phyloP scores from a whole-genome alignment of 305 asterid genomes.

The Fraxinus sp. region DNA sequence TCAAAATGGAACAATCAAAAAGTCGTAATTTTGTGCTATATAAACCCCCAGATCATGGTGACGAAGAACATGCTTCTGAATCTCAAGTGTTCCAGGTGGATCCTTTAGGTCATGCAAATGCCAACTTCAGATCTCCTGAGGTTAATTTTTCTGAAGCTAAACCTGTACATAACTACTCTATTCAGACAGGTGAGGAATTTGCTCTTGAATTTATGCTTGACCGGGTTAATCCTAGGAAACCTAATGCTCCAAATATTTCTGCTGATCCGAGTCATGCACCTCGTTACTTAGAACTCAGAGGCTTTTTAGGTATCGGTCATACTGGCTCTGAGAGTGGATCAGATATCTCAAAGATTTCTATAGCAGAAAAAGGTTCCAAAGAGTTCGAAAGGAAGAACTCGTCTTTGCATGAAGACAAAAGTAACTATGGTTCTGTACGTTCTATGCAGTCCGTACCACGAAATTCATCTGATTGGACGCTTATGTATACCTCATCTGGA shows the following conservation, averaged over 20 bases:
- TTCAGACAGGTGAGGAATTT: constrained; percentile 82
- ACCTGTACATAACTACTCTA: constrained; percentile 63
- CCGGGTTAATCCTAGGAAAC: constrained; percentile 50
- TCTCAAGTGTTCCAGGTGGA: constrained; percentile 41
- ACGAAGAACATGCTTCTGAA: constrained; percentile 45
- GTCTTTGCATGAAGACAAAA: constrained; percentile 38
- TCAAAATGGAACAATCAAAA: constrained; percentile 54
- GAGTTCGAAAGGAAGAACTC: constrained; percentile 36
- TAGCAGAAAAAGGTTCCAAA: constrained; percentile 36
- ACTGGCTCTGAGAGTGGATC: constrained; percentile 51
- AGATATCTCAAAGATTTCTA: constrained; percentile 45
- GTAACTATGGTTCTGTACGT: constrained; percentile 37
- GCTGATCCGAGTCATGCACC: constrained; percentile 50
- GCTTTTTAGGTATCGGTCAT: constrained; percentile 48
- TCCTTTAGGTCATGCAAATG: constrained; percentile 42
- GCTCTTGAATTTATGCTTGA: constrained; percentile 73
- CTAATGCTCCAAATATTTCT: constrained; percentile 40
- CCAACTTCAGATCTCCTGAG: constrained; percentile 36
- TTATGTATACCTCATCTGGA: constrained; percentile 49
- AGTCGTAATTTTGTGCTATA: constrained; percentile 34
- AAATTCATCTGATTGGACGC: constrained; percentile 36
- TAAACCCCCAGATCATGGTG: constrained; percentile 38
- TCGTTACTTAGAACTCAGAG: constrained; percentile 57
- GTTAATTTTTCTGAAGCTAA: constrained; percentile 45
- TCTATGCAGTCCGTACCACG: constrained; percentile 33